A percentile compares a stretch with the other conserved stretches of the same genome.
Conservation (phyloP, 495 filamentous ascomycete genomes). For the Trichoderma gamsii region DNA sequence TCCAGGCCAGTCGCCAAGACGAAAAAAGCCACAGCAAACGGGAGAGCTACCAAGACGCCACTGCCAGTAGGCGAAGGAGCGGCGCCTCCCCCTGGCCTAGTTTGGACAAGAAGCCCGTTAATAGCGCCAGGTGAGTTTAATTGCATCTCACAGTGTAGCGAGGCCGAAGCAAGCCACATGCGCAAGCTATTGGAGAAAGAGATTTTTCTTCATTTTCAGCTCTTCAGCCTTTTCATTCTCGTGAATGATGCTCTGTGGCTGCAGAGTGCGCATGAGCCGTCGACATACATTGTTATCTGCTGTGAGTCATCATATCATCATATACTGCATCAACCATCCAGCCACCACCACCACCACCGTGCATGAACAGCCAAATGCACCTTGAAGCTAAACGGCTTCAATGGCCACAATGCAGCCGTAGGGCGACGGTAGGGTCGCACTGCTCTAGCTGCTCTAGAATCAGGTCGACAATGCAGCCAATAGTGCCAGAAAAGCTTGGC, state of each 20-base stretch:
- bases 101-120: not conserved
- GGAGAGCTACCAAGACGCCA: not conserved
- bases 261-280: too few species aligned
- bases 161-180: constrained; percentile 3
- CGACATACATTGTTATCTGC: too few species aligned
- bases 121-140: constrained; percentile 14
- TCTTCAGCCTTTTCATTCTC: too few species aligned
- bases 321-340: too few species aligned
- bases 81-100: constrained; percentile 7
- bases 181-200: not conserved
- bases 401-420: too few species aligned
- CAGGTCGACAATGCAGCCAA: not conserved
- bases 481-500: not conserved
- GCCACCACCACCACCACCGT: too few species aligned
- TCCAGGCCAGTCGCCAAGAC: too few species aligned
- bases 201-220: too few species aligned
- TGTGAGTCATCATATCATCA: too few species aligned
- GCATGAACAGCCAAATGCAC: too few species aligned
- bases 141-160: constrained; percentile 6
- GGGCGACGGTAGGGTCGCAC: not conserved
- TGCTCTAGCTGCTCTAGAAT: not conserved
- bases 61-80: not conserved
- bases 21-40: not conserved
- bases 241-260: not conserved
- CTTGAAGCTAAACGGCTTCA: too few species aligned